Evolutionary conservation across 78 protist species (phyloP).

Genomic region (Parvularia atlantis): DNA sequence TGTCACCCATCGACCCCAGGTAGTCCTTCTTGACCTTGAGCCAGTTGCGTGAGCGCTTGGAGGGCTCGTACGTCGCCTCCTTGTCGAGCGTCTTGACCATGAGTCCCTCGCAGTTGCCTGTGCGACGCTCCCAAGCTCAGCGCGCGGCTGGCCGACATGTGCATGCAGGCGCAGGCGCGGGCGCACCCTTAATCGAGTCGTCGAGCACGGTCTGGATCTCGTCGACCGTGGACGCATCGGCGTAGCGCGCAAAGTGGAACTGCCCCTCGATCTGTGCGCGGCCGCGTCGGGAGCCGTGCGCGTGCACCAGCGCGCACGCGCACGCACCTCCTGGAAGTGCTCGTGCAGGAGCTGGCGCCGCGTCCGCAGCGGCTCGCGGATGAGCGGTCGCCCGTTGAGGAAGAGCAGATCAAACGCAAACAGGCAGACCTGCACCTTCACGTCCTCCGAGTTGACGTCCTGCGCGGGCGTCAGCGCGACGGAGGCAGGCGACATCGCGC

Average conservation of each 20-base stretch:
- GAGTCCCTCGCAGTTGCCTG: conserved; percentile 88
- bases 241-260: conserved; percentile 56
- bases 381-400: conserved; percentile 69
- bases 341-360: conserved; percentile 25
- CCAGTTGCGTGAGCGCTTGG: conserved; percentile 80
- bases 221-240: conserved; percentile 50
- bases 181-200: conserved; percentile 50
- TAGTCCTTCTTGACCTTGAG: conserved; percentile 94
- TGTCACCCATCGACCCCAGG: conserved; percentile 88
- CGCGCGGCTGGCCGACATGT: too few species aligned
- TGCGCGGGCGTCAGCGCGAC: neutral
- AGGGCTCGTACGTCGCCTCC: conserved; percentile 80
- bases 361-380: conserved; percentile 1
- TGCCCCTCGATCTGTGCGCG: conserved; percentile 18
- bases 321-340: neutral
- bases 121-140: too few species aligned
- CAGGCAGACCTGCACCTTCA: conserved; percentile 79
- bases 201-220: conserved; percentile 70
- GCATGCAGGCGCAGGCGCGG: too few species aligned
- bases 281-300: too few species aligned
- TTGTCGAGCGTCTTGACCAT: conserved; percentile 84
- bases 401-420: conserved; percentile 93
- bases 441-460: conserved; percentile 39
- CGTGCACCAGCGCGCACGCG: too few species aligned
- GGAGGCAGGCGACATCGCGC: neutral